phyloP scores from a whole-genome alignment of 257 asterid species.

The Capsicum pubescens region DNA sequence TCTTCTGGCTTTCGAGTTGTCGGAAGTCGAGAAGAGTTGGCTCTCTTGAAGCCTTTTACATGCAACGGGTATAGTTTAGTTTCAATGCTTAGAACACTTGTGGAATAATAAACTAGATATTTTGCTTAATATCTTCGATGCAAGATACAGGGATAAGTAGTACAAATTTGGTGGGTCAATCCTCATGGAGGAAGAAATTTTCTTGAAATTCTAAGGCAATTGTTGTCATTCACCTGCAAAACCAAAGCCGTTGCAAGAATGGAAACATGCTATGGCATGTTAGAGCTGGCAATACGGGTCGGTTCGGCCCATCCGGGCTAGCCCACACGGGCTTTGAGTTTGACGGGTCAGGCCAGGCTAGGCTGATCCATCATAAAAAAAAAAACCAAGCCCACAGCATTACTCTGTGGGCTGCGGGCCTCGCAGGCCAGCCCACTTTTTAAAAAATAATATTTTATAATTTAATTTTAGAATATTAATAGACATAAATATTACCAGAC shows the following conservation, averaged over 20 bases:
- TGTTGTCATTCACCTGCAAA: not conserved
- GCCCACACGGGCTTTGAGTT: no score
- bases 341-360: no score
- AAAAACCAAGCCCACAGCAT: no score
- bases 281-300: no score
- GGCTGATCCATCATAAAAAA: no score
- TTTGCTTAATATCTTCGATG: not conserved
- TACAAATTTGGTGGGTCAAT: not conserved
- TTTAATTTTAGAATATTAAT: no score
- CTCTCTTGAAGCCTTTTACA: not conserved
- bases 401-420: no score
- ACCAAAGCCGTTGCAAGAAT: not conserved
- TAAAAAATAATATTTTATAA: no score
- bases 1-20: not conserved
- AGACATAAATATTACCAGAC: no score
- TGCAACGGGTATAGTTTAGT: not conserved
- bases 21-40: not conserved
- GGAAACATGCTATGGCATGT: not conserved
- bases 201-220: conserved; percentile 27
- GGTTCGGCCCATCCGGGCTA: no score
- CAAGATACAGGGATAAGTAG: not conserved
- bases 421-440: no score
- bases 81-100: not conserved
- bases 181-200: no score
- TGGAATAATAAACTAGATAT: not conserved